phyloP scores from a whole-genome alignment of 2,329 filamentous ascomycete genomes.

The Ophiocordyceps unilateralis region DNA sequence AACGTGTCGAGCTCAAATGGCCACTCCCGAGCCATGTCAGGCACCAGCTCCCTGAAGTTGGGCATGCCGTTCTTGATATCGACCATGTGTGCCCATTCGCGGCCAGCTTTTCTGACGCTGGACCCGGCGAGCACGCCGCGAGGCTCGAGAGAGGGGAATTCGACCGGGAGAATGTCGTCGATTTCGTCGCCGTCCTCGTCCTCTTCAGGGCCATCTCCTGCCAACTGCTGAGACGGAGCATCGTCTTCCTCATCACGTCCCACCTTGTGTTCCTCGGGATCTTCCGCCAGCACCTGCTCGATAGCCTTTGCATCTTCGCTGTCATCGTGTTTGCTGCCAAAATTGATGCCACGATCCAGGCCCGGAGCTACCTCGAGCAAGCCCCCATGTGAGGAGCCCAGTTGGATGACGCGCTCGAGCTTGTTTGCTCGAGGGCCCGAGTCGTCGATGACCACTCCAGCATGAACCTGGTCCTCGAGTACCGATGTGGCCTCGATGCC shows the following conservation, averaged over 20 bases:
- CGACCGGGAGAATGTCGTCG: conserved; percentile 73
- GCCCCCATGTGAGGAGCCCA: conserved; percentile 55
- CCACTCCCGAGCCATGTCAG: conserved; percentile 91
- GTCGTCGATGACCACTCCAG: conserved; percentile 24
- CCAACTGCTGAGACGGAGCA: conserved; percentile 5
- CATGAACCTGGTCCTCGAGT: conserved; percentile 57
- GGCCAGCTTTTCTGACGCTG: conserved; percentile 54
- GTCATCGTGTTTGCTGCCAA: conserved; percentile 42
- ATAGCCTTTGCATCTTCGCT: conserved; percentile 52
- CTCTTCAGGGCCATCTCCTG: conserved; percentile 14
- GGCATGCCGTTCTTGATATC: conserved; percentile 83
- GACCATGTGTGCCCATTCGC: conserved; percentile 97
- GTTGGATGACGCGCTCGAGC: conserved; percentile 74
- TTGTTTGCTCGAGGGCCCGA: conserved; percentile 31
- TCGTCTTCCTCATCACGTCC: conserved; percentile 12
- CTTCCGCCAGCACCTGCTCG: conserved; percentile 40
- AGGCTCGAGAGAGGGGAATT: conserved; percentile 83
- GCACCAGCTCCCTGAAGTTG: conserved; percentile 88
- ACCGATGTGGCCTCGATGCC: conserved; percentile 72
- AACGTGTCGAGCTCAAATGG: conserved; percentile 96
- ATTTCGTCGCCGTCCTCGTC: conserved; percentile 46
- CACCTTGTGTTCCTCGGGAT: conserved; percentile 16
- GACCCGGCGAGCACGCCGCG: conserved; percentile 59
- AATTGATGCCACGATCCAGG: conserved; percentile 59
- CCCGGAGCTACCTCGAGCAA: conserved; percentile 72